Evolutionary conservation across 352 stramenopile species (phyloP).

Genomic region (Pythium apleroticum): DNA sequence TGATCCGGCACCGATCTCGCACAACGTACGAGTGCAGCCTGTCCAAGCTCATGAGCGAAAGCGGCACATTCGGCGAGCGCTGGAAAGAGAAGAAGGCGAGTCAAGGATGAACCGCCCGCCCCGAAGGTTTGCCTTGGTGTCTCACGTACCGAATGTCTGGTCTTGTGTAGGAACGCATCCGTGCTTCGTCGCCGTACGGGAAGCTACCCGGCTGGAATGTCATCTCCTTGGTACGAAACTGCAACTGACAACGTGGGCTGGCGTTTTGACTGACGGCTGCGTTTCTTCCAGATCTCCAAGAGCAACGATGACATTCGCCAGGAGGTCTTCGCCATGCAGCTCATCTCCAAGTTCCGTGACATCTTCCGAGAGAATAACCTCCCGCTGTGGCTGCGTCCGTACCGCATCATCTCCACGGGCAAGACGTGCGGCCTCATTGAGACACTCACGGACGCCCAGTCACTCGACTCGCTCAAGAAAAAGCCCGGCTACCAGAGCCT

Average conservation of each 20-base stretch:
- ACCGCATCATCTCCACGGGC: conserved; percentile 95
- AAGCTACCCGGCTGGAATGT: conserved; percentile 91
- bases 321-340: conserved; percentile 96
- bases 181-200: conserved; percentile 81
- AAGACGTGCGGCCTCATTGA: conserved; percentile 95
- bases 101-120: no score
- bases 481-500: conserved; percentile 90
- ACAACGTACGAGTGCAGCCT: conserved; percentile 68
- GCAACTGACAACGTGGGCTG: background rate
- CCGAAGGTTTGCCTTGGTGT: no score
- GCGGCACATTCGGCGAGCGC: conserved; percentile 88
- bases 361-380: conserved; percentile 94
- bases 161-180: conserved; percentile 68
- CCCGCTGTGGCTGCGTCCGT: conserved; percentile 94
- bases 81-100: conserved; percentile 93
- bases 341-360: conserved; percentile 94
- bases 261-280: background rate
- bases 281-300: conserved; percentile 69
- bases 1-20: conserved; percentile 62
- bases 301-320: conserved; percentile 98
- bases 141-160: background rate
- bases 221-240: conserved; percentile 81
- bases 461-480: conserved; percentile 98
- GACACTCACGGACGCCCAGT: conserved; percentile 96
- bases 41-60: conserved; percentile 58